phyloP scores from a whole-genome alignment of 768 basidiomycete genomes.

The Boletus sp. region DNA sequence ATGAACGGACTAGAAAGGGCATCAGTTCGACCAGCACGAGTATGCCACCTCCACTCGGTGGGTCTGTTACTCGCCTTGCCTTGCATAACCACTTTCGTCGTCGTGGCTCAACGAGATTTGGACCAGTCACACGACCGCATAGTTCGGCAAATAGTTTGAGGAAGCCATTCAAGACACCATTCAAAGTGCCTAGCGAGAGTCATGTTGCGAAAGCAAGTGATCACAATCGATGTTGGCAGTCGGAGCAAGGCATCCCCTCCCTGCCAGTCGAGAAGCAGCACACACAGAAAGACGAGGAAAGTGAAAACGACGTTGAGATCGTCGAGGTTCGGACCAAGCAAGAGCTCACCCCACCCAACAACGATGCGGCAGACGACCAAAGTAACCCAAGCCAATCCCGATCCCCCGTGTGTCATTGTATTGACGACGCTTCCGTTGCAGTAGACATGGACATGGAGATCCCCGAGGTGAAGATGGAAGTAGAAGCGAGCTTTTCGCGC shows the following conservation, averaged over 20 bases:
- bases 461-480: conserved; percentile 32
- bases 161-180: conserved; percentile 51
- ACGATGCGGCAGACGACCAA: background rate
- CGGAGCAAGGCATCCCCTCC: background rate
- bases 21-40: background rate
- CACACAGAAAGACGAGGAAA: background rate
- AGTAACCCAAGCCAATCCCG: background rate
- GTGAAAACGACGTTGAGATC: conserved; percentile 8
- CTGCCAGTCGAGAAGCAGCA: background rate
- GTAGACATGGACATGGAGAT: conserved; percentile 16
- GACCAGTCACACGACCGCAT: conserved; percentile 46
- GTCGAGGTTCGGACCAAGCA: conserved; percentile 6
- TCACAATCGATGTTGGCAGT: background rate
- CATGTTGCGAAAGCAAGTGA: conserved; percentile 8
- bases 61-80: background rate
- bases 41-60: conserved; percentile 26
- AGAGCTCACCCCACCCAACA: background rate
- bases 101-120: background rate
- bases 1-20: background rate
- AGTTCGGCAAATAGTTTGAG: conserved; percentile 37
- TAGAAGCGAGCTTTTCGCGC: conserved; percentile 39
- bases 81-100: background rate
- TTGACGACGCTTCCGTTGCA: background rate
- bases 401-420: background rate
- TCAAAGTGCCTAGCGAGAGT: conserved; percentile 48